Conservation (phyloP, 2,329 filamentous ascomycete species). For the Talaromyces islandicus region DNA sequence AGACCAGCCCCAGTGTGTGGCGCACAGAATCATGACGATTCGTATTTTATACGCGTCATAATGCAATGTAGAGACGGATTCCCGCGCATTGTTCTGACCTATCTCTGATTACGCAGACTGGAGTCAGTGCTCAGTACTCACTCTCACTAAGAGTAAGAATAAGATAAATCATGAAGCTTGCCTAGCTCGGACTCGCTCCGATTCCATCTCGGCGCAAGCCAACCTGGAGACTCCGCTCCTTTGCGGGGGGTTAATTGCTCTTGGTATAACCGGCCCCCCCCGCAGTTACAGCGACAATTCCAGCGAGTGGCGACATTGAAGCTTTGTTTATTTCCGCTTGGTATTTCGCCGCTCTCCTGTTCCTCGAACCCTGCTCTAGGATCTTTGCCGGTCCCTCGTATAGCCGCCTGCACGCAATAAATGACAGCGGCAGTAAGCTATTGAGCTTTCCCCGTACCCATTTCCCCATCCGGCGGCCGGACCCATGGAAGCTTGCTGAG, state of each 20-base stretch:
- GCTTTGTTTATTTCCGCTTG: not conserved
- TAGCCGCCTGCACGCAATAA: not conserved
- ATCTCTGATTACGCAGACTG: not conserved
- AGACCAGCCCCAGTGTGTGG: not conserved
- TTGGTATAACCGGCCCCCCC: not conserved
- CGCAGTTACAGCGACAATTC: not conserved
- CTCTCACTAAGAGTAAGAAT: not conserved
- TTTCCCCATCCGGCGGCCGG: not conserved
- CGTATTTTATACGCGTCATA: not conserved
- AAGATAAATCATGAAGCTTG: not conserved
- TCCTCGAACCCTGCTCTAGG: not conserved
- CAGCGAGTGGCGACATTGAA: not conserved
- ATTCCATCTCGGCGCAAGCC: not conserved
- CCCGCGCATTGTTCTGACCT: not conserved
- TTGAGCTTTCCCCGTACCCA: not conserved
- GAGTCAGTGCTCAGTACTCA: not conserved
- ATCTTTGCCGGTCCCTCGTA: not conserved
- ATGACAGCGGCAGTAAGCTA: not conserved
- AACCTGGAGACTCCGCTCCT: not conserved
- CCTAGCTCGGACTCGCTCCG: not conserved
- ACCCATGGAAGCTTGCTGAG: not conserved
- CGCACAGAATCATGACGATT: not conserved
- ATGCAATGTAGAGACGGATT: not conserved
- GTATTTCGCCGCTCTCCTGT: not conserved
- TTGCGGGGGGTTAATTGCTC: not conserved